phyloP scores from a whole-genome alignment of 2,329 filamentous ascomycete species.

The Hypoxylon rubiginosum region DNA sequence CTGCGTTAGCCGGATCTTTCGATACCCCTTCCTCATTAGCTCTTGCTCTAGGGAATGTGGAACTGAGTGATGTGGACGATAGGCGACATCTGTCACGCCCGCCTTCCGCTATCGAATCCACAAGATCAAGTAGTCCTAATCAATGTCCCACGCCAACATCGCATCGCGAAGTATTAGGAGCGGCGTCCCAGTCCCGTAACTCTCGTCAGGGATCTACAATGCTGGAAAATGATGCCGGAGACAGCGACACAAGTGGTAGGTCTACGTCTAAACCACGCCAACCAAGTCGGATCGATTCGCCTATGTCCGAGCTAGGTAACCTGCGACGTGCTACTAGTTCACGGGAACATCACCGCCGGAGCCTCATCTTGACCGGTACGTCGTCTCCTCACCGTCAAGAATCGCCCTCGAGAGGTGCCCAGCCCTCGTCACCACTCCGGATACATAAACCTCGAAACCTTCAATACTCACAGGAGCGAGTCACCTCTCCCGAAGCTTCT shows the following conservation, averaged over 20 bases:
- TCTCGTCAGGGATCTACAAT: conserved; percentile 83
- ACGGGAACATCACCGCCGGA: conserved; percentile 86
- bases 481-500: conserved; percentile 89
- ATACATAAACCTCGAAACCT: conserved; percentile 83
- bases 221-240: conserved; percentile 85
- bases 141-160: conserved; percentile 94
- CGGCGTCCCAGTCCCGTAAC: conserved; percentile 69
- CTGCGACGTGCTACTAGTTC: conserved; percentile 82
- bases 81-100: conserved; percentile 61
- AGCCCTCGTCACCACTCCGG: conserved; percentile 87
- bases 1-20: conserved; percentile 69
- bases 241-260: conserved; percentile 89
- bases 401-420: conserved; percentile 82
- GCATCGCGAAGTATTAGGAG: conserved; percentile 72
- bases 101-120: conserved; percentile 79
- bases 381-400: conserved; percentile 87
- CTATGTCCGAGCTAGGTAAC: conserved; percentile 85
- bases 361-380: conserved; percentile 83
- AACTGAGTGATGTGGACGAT: conserved; percentile 57
- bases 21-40: conserved; percentile 70
- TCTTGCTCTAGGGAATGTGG: conserved; percentile 64
- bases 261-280: conserved; percentile 81
- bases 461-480: conserved; percentile 70
- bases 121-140: conserved; percentile 88
- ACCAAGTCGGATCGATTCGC: conserved; percentile 85